Percentiles rank a stretch among this genome's conserved stretches.
Conservation (phyloP, 1,284 basidiomycete genomes). For the Rhizoctonia solani region DNA sequence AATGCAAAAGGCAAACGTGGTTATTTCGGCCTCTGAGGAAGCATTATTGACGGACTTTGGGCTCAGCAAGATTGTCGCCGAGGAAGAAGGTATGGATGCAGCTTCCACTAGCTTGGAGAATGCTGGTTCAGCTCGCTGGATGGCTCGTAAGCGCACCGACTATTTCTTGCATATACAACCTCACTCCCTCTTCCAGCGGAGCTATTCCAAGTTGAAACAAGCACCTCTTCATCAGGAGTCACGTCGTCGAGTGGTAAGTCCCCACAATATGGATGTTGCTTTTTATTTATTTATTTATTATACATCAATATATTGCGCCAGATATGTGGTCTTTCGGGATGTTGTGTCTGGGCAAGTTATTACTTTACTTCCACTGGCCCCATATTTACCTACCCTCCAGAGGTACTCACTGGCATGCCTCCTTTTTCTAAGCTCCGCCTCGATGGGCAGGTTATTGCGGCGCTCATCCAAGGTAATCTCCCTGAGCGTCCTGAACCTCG, state of each 20-base stretch:
- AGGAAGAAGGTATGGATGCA: conserved; percentile 1
- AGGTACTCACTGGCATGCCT: conserved; percentile 3
- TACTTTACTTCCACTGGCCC: neutral
- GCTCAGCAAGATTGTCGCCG: conserved; percentile 6
- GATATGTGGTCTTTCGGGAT: conserved; percentile 33
- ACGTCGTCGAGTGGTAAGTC: neutral
- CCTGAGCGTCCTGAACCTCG: neutral
- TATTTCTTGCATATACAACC: neutral
- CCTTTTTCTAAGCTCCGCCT: neutral
- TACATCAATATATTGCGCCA: neutral
- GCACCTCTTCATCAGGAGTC: neutral
- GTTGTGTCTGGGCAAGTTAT: conserved; percentile 18
- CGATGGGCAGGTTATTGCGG: neutral
- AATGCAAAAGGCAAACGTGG: conserved; percentile 7
- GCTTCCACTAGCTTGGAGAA: neutral
- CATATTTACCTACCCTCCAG: neutral
- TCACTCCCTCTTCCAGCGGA: neutral
- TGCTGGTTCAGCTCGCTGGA: conserved; percentile 21
- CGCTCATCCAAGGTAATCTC: neutral
- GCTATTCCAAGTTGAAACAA: neutral
- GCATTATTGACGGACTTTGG: conserved; percentile 9
- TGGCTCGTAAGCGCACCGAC: conserved; percentile 17
- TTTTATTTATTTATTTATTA: neutral
- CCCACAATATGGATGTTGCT: neutral
- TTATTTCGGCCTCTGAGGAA: neutral